Conservation (phyloP, 2,329 filamentous ascomycete genomes). For the Cercospora nicotianae region DNA sequence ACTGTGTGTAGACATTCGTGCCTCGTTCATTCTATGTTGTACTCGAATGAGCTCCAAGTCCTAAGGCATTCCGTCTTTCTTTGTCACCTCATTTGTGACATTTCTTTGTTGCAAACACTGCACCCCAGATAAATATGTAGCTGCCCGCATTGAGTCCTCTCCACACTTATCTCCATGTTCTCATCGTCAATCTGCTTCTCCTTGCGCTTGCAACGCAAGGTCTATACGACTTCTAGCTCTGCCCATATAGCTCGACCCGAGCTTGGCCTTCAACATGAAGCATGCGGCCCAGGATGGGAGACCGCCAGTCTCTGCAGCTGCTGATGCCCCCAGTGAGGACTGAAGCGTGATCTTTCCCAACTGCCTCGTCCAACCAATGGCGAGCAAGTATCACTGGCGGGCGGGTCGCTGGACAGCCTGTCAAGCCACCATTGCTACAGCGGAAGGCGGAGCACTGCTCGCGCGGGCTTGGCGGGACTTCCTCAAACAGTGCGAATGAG, state of each 20-base stretch:
- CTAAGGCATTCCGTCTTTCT: background rate
- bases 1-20: fast-evolving
- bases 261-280: background rate
- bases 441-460: background rate
- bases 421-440: background rate
- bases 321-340: background rate
- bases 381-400: background rate
- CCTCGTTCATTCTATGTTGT: background rate
- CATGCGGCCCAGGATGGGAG: too few species aligned
- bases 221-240: background rate
- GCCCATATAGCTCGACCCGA: background rate
- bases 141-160: background rate
- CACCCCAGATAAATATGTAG: background rate
- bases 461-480: background rate
- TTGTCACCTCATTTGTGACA: background rate
- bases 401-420: background rate
- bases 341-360: background rate
- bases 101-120: background rate
- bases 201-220: background rate
- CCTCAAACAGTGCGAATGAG: background rate
- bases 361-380: background rate
- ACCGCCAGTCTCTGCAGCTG: background rate
- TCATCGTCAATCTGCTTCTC: background rate
- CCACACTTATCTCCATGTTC: background rate
- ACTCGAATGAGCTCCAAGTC: background rate